Evolutionary conservation across 2,329 filamentous ascomycete species (phyloP), one percentile per base, ranked within the genome.

Genomic region (Colletotrichum tanaceti): DNA sequence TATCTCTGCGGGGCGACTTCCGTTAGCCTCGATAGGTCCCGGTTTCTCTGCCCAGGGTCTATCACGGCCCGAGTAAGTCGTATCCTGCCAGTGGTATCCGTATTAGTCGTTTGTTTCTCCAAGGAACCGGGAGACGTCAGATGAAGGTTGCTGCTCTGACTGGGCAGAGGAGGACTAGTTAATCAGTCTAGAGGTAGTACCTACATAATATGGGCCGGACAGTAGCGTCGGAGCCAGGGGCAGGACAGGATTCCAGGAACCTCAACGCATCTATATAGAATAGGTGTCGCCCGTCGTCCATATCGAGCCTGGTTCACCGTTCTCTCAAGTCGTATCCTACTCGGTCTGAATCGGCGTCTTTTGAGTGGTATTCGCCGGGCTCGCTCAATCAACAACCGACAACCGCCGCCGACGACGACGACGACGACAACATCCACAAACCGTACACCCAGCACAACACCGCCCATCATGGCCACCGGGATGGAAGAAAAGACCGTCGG

Each of bases 401-500:
- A 24, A 24, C 24, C n/a, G n/a, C n/a, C n/a, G 24, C 2, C 46
- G 35, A n/a, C 24, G 35, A 32, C 28, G 7, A 32, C 7, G 10
- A 32, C 28, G 1, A 32, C 28, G 7, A 32, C 28, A 32, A 32
- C 28, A 32, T 10, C 28, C 28, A 32, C 5, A 0, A 32, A 32
- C 28, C 28, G 28, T 28, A 39, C 16, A 55, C 28, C 20, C 54
- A 28, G 28, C 22, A n/a, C 52, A 22, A 39, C 47, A 61, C n/a
- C 24, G n/a, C 13, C 38, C 58, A 46, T 44, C 39, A 70, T 70
- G 67, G 67, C 67, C 39, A n/a, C 63, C 35, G 50, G 22, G 16
- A 63, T 43, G 63, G 67, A 68, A 47, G 67, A 70, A 63, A 70
- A 70, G 58, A 67, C 50, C 35, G 67, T 68, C 52, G 67, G 67